A percentile compares a stretch with the other conserved stretches of the same genome.
Conservation (phyloP, 805 yeast genomes). For the Cyberlindnera euphorbiae region DNA sequence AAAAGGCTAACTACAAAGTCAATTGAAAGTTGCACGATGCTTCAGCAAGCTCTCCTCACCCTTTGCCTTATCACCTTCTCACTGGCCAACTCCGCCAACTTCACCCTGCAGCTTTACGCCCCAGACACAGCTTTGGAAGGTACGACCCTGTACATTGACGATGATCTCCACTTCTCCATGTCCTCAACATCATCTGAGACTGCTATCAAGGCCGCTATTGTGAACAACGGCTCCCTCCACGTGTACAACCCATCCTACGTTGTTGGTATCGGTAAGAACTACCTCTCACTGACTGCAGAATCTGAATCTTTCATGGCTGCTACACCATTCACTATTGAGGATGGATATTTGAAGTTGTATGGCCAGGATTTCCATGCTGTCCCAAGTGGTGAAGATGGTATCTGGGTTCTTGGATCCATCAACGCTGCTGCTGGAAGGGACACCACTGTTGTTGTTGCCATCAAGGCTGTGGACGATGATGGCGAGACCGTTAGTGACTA, state of each 20-base stretch:
- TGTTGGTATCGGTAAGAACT: constrained; percentile 19
- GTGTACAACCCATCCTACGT: constrained; percentile 1
- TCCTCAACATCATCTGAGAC: no score
- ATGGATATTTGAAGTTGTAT: constrained; percentile 15
- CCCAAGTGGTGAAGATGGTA: constrained; percentile 15
- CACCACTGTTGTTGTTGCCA: constrained; percentile 7
- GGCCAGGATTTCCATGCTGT: constrained; percentile 20
- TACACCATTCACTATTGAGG: constrained; percentile 13
- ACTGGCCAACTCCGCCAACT: constrained; percentile 10
- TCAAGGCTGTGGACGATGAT: constrained; percentile 8
- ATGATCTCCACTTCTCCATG: constrained; percentile 6
- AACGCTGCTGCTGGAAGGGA: constrained; percentile 17
- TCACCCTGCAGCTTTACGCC: constrained; percentile 11
- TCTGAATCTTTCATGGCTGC: constrained; percentile 10
- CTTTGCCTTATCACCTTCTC: no score
- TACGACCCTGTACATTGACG: constrained; percentile 20
- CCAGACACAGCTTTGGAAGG: constrained; percentile 19
- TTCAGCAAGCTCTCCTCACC: no score
- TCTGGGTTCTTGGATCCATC: constrained; percentile 16
- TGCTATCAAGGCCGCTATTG: constrained; percentile 1
- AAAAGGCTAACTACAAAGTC: no score
- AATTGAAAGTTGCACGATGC: no score
- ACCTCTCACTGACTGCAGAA: constrained; percentile 7
- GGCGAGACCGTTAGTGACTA: constrained; percentile 4
- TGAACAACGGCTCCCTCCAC: constrained; percentile 10